These are phyloP conservation scores for Apiotrichum veenhuisii DNA, from an alignment of 1,284 basidiomycete genomes.

Conservation along the genomic window DNA sequence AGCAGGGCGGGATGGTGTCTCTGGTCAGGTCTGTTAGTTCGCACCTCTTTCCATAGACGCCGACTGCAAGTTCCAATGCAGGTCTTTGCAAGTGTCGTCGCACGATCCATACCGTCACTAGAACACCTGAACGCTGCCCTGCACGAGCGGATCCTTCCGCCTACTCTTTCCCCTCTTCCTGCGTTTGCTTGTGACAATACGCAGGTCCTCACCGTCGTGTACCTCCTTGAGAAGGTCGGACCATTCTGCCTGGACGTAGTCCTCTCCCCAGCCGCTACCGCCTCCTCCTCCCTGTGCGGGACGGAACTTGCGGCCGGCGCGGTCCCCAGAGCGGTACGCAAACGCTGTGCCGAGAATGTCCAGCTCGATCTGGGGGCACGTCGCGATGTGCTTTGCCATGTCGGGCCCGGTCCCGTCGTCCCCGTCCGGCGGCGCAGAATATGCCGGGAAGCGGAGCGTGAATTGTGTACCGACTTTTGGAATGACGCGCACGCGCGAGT, in stretches of 20 bases:
- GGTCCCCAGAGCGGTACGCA: conserved; percentile 47
- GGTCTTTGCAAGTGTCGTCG: too few species aligned
- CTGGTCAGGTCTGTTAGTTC: too few species aligned
- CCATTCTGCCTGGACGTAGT: conserved; percentile 42
- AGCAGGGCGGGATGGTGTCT: too few species aligned
- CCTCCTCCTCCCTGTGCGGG: conserved; percentile 35
- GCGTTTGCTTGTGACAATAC: background rate
- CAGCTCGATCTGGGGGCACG: conserved; percentile 41
- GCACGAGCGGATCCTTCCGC: conserved; percentile 43
- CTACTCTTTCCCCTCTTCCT: conserved; percentile 36
- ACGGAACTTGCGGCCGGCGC: conserved; percentile 52
- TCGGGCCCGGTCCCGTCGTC: background rate
- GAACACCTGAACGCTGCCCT: conserved; percentile 27
- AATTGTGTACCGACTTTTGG: conserved; percentile 51
- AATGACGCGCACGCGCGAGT: conserved; percentile 39
- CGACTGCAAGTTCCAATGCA: too few species aligned
- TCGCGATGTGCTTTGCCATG: conserved; percentile 17
- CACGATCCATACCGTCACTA: conserved; percentile 8
- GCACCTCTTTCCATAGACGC: too few species aligned
- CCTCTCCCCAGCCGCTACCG: conserved; percentile 45
- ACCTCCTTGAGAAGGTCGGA: conserved; percentile 1
- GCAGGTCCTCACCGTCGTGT: conserved; percentile 1
- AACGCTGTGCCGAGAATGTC: conserved; percentile 50
- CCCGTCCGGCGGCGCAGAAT: conserved; percentile 18
- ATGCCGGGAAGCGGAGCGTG: conserved; percentile 47